Percentiles rank a stretch among this genome's conserved stretches.
These are phyloP conservation scores for Phytophthora ohioensis DNA, from an alignment of 352 stramenopile species.

Conservation along the genomic window DNA sequence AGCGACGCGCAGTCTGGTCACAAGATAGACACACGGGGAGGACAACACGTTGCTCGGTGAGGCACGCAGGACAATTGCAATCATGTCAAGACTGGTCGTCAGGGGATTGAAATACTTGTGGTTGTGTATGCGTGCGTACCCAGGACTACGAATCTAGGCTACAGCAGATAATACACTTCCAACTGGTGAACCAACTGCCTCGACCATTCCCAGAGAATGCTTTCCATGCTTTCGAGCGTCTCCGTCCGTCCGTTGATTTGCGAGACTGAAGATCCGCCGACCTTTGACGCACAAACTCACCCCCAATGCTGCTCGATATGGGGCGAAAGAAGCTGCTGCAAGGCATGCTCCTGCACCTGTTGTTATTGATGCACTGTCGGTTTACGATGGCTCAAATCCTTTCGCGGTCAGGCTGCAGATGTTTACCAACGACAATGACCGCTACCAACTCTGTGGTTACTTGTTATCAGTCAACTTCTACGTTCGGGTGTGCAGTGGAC, in stretches of 20 bases:
- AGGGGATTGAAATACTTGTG: no score
- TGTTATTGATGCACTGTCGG: slow-evolving; percentile 1
- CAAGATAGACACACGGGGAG: no score
- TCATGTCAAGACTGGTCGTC: no score
- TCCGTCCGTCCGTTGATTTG: slow-evolving; percentile 8
- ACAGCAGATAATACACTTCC: no score
- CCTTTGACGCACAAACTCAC: slow-evolving; percentile 4
- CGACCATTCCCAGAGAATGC: background rate
- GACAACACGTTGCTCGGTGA: no score
- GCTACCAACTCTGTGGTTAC: slow-evolving; percentile 12
- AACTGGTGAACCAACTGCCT: no score
- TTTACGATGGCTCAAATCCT: slow-evolving; percentile 14
- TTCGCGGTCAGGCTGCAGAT: slow-evolving; percentile 42
- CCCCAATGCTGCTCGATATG: slow-evolving; percentile 1
- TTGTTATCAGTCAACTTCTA: slow-evolving; percentile 28
- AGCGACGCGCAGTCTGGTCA: no score
- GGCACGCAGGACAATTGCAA: no score
- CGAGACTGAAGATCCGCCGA: slow-evolving; percentile 23
- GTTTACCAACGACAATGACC: slow-evolving; percentile 22
- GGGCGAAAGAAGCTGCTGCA: background rate
- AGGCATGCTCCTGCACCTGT: background rate
- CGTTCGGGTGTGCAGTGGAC: slow-evolving; percentile 36
- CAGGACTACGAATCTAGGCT: no score
- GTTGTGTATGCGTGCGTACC: no score
- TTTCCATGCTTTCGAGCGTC: slow-evolving; percentile 7